phyloP scores from a whole-genome alignment of 75 land plant genomes.

The Selaginella tamariscina region DNA sequence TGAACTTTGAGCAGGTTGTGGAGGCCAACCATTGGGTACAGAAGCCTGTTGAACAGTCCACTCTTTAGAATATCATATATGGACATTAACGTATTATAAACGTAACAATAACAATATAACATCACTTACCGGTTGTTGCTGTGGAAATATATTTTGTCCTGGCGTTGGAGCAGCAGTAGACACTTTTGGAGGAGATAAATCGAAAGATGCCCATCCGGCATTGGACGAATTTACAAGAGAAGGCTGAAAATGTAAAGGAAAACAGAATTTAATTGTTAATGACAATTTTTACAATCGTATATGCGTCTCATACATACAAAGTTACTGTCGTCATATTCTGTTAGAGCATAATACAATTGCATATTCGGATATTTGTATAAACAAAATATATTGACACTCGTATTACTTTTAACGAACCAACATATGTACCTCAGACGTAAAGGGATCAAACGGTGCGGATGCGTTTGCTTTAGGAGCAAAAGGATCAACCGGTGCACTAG shows the following conservation, averaged over 20 bases:
- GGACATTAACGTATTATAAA: neutral
- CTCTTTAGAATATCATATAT: neutral
- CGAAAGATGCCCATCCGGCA: neutral
- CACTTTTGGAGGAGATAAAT: neutral
- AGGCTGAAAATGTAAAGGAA: too few species aligned
- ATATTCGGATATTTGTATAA: too few species aligned
- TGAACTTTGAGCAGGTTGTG: neutral
- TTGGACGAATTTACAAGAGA: neutral
- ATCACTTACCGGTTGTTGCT: too few species aligned
- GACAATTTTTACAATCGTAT: too few species aligned
- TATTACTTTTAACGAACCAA: too few species aligned
- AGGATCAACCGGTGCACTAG: neutral
- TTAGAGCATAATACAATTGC: too few species aligned
- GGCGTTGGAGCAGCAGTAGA: neutral
- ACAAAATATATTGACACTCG: too few species aligned
- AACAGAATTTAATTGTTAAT: too few species aligned
- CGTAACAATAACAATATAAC: too few species aligned
- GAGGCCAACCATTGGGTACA: neutral
- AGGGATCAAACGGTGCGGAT: neutral
- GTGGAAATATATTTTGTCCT: neutral
- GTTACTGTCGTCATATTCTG: too few species aligned
- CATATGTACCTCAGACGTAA: neutral
- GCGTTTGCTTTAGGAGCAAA: neutral
- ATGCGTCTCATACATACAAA: too few species aligned
- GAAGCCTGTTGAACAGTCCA: neutral